Base-by-base conservation (phyloP, 1,284 basidiomycete genomes). In the Naganishia cerealis region DNA sequence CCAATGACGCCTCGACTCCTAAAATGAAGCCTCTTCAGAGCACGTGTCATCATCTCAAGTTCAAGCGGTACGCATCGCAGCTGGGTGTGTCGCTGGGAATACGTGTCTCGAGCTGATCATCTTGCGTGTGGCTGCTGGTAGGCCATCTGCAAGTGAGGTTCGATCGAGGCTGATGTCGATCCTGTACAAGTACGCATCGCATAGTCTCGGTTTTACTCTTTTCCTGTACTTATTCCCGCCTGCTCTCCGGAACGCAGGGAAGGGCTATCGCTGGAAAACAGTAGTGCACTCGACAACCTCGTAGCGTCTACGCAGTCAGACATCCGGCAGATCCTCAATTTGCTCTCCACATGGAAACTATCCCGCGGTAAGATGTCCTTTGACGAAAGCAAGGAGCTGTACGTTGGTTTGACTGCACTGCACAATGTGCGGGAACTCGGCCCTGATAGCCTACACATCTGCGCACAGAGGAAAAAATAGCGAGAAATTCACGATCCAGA, bases 281-380 rank as follows among this genome's bases (percentile, higher is more conserved):
- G 92, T 24, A 21, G n/a, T 69, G 95, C 95, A 43, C 83, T 99
- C 57, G 95, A 98, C 75, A 91, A 96, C 77, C 88, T 99, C 36
- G 87, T 99, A 70, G 81, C 84, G 10, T 90, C 94, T 7, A 86
- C 93, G 12, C 91, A 96, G 74, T 94, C 92, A 3, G 95, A 99
- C 79, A 95, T 99, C 69, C 90, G 95, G 6, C 92, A 95, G 76
- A 91, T 99, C 6, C 83, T 98, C 72, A 99, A 98, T 78, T 98
- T 99, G 93, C 84, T 99, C 7, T 95, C 94, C 12, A 98, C 94
- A 0, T 99, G 92, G 91, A 92, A 89, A 77, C 81, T 94, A 26
- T 89, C 89, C 16, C 89, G 85, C 74, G 87, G 83, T 71, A 78
- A 84, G 67, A 92, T 96, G 88, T 85, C 88, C 73, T 96, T 92